Evolutionary conservation across 495 filamentous ascomycete genomes (phyloP), one percentile per base, ranked within the genome.

Genomic region (Stereocaulon alpinum): DNA sequence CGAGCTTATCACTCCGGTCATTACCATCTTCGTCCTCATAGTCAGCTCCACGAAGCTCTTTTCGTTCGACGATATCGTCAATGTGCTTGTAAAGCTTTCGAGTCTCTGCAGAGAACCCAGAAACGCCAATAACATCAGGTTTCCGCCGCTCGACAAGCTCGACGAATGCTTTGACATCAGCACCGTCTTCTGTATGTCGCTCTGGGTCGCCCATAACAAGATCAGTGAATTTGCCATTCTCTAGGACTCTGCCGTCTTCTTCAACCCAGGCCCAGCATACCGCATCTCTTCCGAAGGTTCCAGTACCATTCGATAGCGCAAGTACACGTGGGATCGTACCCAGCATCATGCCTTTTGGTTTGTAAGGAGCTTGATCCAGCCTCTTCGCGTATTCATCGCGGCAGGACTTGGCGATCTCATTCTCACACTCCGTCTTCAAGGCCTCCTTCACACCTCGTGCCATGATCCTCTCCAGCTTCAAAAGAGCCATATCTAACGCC

Each of bases 361-460:
- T 95, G 72, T 91, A 91, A 3, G 93, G 92, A 14, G 93, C 90
- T 71, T 98, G 93, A 68, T 98, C 94, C 37, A 98, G 82, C 65
- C 86, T 85, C 73, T 86, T 86, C 22, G 82, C 85, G 69, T 88
- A 98, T 51, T 87, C 83, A 57, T 92, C 86, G 14, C 91, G 86
- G 66, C 89, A 94, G 27, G 82, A 78, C 58, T 83, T 86, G 37
- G 88, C 82, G 49, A 98, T 80, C 61, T 87, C 81, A 60, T 95
- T 90, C 68, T 98, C 93, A 67, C 93, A 97, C 61, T 90, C 88
- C 12, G 86, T 89, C 61, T 88, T 84, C 55, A 98, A 76, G 57
- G 87, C 91, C 64, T 98, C 93, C 70, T 96, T 96, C 32, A 98
- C 89, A 32, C 87, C 86, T 71, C 89, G 90, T 43, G 86, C 82